A percentile compares a stretch with the other conserved stretches of the same genome.
phyloP scores from a whole-genome alignment of 2,329 filamentous ascomycete species.

The Apiospora marii region DNA sequence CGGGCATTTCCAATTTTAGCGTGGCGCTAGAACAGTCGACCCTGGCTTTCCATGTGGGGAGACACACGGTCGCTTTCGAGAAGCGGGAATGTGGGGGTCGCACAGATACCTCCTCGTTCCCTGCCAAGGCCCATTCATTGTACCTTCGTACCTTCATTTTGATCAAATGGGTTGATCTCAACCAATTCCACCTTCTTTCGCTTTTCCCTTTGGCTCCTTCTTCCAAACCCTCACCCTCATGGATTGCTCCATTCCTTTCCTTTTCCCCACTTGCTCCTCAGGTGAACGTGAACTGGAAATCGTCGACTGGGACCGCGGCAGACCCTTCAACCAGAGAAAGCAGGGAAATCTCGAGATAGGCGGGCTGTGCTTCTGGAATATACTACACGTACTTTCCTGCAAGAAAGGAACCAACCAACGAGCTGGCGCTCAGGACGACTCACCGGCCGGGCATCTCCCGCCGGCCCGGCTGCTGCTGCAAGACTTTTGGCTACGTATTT shows the following conservation, averaged over 20 bases:
- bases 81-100: conserved; percentile 17
- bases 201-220: not conserved
- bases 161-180: not conserved
- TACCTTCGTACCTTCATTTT: not conserved
- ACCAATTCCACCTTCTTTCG: not conserved
- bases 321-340: not conserved
- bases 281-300: conserved; percentile 10
- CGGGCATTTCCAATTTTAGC: conserved; percentile 20
- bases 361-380: not conserved
- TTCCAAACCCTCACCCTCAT: conserved; percentile 5
- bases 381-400: not conserved
- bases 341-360: not conserved
- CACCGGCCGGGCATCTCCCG: not conserved
- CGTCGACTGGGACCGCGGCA: not conserved
- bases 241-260: not conserved
- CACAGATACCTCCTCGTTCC: not conserved
- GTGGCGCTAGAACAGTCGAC: conserved; percentile 13
- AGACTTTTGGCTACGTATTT: not conserved
- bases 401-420: not conserved
- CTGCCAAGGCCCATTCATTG: not conserved
- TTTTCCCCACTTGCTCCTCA: not conserved
- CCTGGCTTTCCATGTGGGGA: conserved; percentile 19
- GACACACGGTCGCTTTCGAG: conserved; percentile 10
- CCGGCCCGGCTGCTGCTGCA: not conserved
- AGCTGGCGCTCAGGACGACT: not conserved